A percentile compares a stretch with the other conserved stretches of the same genome.
These are phyloP conservation scores for Taxillus chinensis DNA, from an alignment of 164 flowering plant species.

Conservation along the genomic window DNA sequence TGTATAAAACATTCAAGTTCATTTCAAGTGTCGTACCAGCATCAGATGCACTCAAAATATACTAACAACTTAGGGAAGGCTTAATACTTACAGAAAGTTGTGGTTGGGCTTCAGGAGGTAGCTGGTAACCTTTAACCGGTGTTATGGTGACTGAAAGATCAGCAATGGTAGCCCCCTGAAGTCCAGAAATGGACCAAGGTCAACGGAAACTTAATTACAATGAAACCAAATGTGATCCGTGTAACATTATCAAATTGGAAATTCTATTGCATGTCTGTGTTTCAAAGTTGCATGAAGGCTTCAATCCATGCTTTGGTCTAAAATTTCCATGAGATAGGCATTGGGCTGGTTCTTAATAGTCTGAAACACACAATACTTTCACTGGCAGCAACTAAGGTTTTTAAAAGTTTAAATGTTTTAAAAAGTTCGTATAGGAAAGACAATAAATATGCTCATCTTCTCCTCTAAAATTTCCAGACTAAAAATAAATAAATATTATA, in stretches of 20 bases:
- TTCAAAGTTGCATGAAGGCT: not conserved
- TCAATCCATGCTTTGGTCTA: not conserved
- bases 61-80: no score
- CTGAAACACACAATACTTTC: no score
- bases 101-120: slow-evolving; percentile 51
- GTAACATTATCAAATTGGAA: not conserved
- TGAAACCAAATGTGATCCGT: not conserved
- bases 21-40: no score
- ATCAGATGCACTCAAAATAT: no score
- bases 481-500: no score
- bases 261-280: not conserved
- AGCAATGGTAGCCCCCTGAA: slow-evolving; percentile 65
- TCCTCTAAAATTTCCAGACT: no score
- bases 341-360: no score
- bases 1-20: no score
- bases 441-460: no score
- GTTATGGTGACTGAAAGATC: slow-evolving; percentile 44
- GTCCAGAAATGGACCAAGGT: slow-evolving; percentile 4
- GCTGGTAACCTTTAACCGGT: slow-evolving; percentile 45
- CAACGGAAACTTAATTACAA: not conserved
- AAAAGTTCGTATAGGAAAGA: no score
- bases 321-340: not conserved
- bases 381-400: no score
- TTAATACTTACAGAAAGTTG: slow-evolving; percentile 22
- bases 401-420: no score